Percentiles rank a stretch among this genome's conserved stretches.
These are phyloP conservation scores for Tylopilus rubrobrunneus DNA, from an alignment of 768 basidiomycete genomes.

Conservation along the genomic window DNA sequence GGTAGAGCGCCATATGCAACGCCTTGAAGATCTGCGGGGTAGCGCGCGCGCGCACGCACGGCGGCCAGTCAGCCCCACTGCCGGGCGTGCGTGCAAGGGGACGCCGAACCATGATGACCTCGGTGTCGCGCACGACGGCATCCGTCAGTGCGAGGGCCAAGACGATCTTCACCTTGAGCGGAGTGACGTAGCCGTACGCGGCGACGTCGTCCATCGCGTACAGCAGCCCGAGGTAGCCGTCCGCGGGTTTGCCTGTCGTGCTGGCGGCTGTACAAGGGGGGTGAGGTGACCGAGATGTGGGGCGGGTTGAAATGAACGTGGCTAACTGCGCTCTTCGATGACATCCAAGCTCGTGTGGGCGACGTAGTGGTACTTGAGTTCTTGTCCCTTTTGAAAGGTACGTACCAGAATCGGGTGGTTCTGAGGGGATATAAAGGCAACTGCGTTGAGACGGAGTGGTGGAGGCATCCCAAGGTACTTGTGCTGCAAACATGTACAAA, in stretches of 20 bases:
- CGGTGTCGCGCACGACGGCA: constrained; percentile 73
- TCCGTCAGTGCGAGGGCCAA: constrained; percentile 78
- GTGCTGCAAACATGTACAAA: too few species aligned
- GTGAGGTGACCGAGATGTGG: not conserved
- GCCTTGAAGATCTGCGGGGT: constrained; percentile 75
- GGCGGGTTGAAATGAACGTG: not conserved
- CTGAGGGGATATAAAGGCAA: constrained; percentile 81
- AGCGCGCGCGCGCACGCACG: too few species aligned
- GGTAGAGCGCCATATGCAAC: constrained; percentile 83
- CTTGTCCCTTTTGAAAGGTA: constrained; percentile 57
- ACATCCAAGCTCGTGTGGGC: constrained; percentile 89
- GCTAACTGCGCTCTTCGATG: constrained; percentile 85
- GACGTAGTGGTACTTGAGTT: constrained; percentile 85
- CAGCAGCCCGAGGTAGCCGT: constrained; percentile 81
- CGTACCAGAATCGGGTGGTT: constrained; percentile 77
- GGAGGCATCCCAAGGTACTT: constrained; percentile 47
- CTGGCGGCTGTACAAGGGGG: constrained; percentile 23
- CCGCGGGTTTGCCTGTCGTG: constrained; percentile 55
- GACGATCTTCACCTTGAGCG: constrained; percentile 90
- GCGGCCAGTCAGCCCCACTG: not conserved
- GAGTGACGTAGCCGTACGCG: constrained; percentile 48
- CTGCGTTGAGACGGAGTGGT: constrained; percentile 70
- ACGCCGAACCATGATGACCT: constrained; percentile 63
- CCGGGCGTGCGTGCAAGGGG: not conserved
- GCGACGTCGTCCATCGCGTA: constrained; percentile 93